Evolutionary conservation across 2,329 filamentous ascomycete species (phyloP).

Genomic region (Talaromyces pinophilus): DNA sequence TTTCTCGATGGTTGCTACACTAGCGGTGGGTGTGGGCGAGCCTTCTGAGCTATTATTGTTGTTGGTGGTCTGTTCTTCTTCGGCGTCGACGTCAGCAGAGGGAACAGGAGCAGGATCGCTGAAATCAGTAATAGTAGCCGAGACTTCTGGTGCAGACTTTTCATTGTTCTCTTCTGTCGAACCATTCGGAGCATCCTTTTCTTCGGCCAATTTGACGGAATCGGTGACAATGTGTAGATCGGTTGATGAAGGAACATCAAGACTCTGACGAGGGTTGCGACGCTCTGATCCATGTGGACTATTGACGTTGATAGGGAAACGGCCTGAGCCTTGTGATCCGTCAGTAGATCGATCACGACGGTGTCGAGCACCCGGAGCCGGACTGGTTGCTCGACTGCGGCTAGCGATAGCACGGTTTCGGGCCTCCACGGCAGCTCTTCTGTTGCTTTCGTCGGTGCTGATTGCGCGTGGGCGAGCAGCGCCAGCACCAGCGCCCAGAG

Average conservation of each 20-base stretch:
- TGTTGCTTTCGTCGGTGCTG: constrained; percentile 93
- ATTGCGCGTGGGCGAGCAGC: constrained; percentile 75
- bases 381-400: constrained; percentile 73
- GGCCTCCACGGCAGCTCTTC: constrained; percentile 91
- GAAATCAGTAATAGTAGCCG: constrained; percentile 6
- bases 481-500: constrained; percentile 52
- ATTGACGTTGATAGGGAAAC: constrained; percentile 79
- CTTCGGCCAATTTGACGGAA: background rate
- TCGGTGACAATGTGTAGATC: constrained; percentile 28
- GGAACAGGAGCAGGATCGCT: background rate
- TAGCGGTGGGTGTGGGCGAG: constrained; percentile 37
- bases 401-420: constrained; percentile 75
- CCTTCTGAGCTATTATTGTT: constrained; percentile 33
- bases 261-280: constrained; percentile 63
- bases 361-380: constrained; percentile 58
- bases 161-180: constrained; percentile 29
- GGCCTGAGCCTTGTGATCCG: constrained; percentile 70
- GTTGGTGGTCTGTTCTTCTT: constrained; percentile 29
- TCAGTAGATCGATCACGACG: constrained; percentile 76
- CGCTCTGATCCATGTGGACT: constrained; percentile 56
- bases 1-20: constrained; percentile 55
- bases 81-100: constrained; percentile 28
- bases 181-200: constrained; percentile 37
- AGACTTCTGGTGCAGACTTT: constrained; percentile 31
- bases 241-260: constrained; percentile 75